These are phyloP conservation scores for Petrea volubilis DNA, from an alignment of 257 asterid genomes.

Conservation along the genomic window DNA sequence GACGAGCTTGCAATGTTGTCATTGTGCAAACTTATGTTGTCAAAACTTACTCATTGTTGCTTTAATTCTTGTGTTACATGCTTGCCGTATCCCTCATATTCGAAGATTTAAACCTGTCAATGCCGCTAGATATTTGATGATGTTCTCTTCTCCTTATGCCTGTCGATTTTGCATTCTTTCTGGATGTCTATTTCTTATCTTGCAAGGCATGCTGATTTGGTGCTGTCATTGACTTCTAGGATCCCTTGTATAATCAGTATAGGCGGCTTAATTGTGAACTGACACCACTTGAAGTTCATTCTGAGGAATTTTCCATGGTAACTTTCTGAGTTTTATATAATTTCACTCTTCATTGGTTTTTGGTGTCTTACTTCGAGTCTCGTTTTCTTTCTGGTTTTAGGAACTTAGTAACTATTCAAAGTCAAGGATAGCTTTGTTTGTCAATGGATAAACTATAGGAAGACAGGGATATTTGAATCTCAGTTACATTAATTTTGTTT, in stretches of 20 bases:
- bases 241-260: slow-evolving; percentile 80
- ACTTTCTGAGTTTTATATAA: not conserved
- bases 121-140: not conserved
- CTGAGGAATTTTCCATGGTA: slow-evolving; percentile 70
- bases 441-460: not conserved
- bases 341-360: not conserved
- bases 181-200: not conserved
- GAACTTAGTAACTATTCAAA: not conserved
- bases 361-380: not conserved
- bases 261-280: slow-evolving; percentile 78
- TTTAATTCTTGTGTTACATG: not conserved
- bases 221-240: slow-evolving; percentile 42
- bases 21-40: not conserved
- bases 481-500: not conserved
- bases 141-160: not conserved
- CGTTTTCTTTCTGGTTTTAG: slow-evolving; percentile 18
- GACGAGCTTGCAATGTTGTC: not conserved
- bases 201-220: not conserved
- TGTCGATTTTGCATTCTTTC: not conserved
- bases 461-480: not conserved
- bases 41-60: not conserved
- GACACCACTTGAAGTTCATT: slow-evolving; percentile 61
- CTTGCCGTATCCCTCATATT: not conserved
- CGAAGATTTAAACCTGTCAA: not conserved
- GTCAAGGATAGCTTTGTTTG: not conserved